Base-by-base conservation (phyloP, 306 rosid genomes). In the Rosa lucieae region DNA sequence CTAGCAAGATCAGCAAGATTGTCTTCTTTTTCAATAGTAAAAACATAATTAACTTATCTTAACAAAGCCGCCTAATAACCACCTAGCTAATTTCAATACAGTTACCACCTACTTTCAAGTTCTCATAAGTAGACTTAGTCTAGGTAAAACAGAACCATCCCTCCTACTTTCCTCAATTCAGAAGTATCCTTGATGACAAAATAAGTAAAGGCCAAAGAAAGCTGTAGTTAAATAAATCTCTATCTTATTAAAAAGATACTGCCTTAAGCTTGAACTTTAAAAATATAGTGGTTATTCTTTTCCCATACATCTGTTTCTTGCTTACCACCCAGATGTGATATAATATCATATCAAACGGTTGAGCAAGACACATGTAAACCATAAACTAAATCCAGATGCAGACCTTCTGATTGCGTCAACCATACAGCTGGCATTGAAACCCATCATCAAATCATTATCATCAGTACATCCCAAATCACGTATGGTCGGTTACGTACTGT, bases 401-500 rank as follows among this genome's bases (percentile, higher is more conserved):
- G 84, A 76, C 82, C 67, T 53, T 70, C 56, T 68, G 84, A 79
- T 82, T 80, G 70, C 77, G 77, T 52, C 84, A 62, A 73, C 63
- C 79, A 88, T 43, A 51, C 83, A 87, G 82, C 88, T 78, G 82
- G 76, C 79, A 52, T 63, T 23, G 61, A 62, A 51, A 74, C 78
- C 61, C 76, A 68, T 76, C 21, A 68, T 78, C 65, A 72, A 18
- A 47, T 79, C 32, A 72, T 65, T 63, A 49, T 39, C 62, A 82
- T 78, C 37, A 32, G 3, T 23, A 67, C 29, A 66, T 69, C 68
- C 52, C 58, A 29, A 81, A 67, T 48, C 5, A 35, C 23, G 23
- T 9, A 86, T 81, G 74, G 74, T 49, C 78, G 63, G 66, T 53
- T 70, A 48, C 67, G 51, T 43, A 68, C 70, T 32, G 70, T 47